Percentiles rank a stretch among this genome's conserved stretches.
phyloP scores from a whole-genome alignment of 2,329 filamentous ascomycete genomes.

The Seiridium cupressi region DNA sequence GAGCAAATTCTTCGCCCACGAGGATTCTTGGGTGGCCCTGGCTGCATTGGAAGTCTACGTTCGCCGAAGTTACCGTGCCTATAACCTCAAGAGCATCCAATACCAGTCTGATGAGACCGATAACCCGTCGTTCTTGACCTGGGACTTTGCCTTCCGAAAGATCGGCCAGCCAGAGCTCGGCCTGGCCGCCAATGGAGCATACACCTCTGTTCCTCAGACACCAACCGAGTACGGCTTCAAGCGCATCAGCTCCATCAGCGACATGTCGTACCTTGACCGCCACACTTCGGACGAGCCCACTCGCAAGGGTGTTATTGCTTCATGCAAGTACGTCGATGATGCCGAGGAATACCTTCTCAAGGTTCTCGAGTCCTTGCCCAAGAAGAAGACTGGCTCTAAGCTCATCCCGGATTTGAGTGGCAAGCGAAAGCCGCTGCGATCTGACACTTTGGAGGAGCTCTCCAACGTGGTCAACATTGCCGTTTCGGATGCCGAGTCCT shows the following conservation, averaged over 20 bases:
- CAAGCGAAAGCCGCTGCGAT: constrained; percentile 63
- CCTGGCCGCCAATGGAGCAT: constrained; percentile 73
- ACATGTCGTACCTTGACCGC: constrained; percentile 84
- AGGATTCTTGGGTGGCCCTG: constrained; percentile 90
- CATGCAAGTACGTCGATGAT: constrained; percentile 91
- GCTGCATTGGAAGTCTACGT: constrained; percentile 96
- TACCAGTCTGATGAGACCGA: constrained; percentile 78
- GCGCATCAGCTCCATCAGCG: constrained; percentile 90
- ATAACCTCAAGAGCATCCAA: constrained; percentile 83
- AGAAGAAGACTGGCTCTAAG: constrained; percentile 54
- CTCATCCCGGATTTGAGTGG: constrained; percentile 71
- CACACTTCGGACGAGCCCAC: constrained; percentile 73
- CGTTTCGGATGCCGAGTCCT: constrained; percentile 81
- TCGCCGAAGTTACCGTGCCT: constrained; percentile 94
- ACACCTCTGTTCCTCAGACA: constrained; percentile 81
- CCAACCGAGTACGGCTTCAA: constrained; percentile 68
- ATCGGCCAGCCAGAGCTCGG: constrained; percentile 90
- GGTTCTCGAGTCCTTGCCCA: constrained; percentile 81
- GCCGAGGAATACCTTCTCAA: constrained; percentile 82
- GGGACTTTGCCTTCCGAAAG: constrained; percentile 95
- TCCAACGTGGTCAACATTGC: constrained; percentile 92
- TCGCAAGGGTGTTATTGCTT: constrained; percentile 91
- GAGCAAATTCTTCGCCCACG: constrained; percentile 90
- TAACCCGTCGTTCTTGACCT: constrained; percentile 74
- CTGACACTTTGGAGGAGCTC: constrained; percentile 70